phyloP scores from a whole-genome alignment of 257 asterid genomes.

The Solanum sejunctum region DNA sequence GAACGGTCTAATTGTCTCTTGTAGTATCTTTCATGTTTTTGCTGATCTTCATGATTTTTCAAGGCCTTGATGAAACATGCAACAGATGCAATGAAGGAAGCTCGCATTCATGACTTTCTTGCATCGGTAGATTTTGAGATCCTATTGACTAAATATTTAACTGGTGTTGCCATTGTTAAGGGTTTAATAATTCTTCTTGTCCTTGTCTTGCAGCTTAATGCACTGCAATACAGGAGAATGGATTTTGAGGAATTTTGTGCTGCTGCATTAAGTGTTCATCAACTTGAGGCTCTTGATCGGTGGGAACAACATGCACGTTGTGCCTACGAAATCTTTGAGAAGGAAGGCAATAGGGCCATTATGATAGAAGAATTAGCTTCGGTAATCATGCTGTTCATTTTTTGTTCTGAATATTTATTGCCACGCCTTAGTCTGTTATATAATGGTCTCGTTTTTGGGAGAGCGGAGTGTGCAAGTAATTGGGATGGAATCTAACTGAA shows the following conservation, averaged over 20 bases:
- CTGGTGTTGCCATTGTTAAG: neutral
- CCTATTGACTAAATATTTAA: neutral
- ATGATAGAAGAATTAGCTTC: constrained; percentile 91
- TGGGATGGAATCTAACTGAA: neutral
- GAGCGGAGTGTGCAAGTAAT: neutral
- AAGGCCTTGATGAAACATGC: constrained; percentile 73
- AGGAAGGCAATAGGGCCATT: constrained; percentile 81
- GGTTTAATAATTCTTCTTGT: neutral
- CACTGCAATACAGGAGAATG: constrained; percentile 92
- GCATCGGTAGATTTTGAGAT: constrained; percentile 40
- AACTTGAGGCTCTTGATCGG: constrained; percentile 67
- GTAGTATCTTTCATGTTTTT: neutral
- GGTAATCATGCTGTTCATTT: constrained; percentile 21
- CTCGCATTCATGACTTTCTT: constrained; percentile 67
- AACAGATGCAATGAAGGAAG: constrained; percentile 85
- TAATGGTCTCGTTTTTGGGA: neutral
- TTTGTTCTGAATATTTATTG: neutral
- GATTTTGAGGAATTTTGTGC: constrained; percentile 92
- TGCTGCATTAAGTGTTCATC: constrained; percentile 63
- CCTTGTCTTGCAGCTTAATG: constrained; percentile 46
- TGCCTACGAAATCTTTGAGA: constrained; percentile 80
- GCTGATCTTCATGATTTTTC: neutral
- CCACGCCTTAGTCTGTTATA: neutral
- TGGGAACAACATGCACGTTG: constrained; percentile 93
- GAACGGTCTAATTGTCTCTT: neutral